Evolutionary conservation across 1,284 basidiomycete genomes (phyloP).

Genomic region (Cryptococcus floricola): DNA sequence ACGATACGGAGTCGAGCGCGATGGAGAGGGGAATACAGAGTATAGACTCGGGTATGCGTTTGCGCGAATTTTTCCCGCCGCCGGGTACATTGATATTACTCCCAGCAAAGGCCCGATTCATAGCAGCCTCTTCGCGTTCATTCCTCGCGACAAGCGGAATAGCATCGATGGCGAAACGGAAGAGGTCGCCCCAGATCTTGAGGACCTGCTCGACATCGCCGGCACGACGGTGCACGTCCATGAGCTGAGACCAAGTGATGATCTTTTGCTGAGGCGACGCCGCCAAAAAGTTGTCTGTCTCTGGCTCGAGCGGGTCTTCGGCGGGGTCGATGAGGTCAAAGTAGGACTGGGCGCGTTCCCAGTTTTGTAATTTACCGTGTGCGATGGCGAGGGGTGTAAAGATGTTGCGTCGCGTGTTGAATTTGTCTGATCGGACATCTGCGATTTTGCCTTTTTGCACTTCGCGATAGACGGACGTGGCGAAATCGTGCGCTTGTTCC

Average conservation of each 20-base stretch:
- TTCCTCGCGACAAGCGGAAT: neutral
- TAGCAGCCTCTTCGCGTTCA: neutral
- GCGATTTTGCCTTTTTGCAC: slow-evolving; percentile 15
- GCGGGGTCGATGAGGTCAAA: slow-evolving; percentile 5
- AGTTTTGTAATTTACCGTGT: slow-evolving; percentile 22
- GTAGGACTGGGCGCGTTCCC: slow-evolving; percentile 51
- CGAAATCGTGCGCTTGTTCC: slow-evolving; percentile 39
- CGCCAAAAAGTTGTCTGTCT: too few species aligned
- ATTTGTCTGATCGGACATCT: slow-evolving; percentile 17
- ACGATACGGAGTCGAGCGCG: slow-evolving; percentile 72
- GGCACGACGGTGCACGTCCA: slow-evolving; percentile 69
- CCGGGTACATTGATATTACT: too few species aligned
- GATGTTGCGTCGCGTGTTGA: slow-evolving; percentile 30
- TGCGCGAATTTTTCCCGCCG: neutral
- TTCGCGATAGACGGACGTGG: slow-evolving; percentile 27
- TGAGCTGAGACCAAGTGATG: slow-evolving; percentile 61
- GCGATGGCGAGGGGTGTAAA: slow-evolving; percentile 36
- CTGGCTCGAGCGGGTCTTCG: too few species aligned
- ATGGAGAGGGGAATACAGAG: slow-evolving; percentile 79
- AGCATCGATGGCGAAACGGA: slow-evolving; percentile 50
- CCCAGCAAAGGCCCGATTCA: neutral
- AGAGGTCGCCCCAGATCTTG: slow-evolving; percentile 69
- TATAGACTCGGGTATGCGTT: slow-evolving; percentile 50
- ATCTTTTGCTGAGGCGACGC: slow-evolving; percentile 46
- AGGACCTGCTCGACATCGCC: slow-evolving; percentile 59